Evolutionary conservation across 2,329 filamentous ascomycete species (phyloP).

Genomic region (Epichloe sylvatica): DNA sequence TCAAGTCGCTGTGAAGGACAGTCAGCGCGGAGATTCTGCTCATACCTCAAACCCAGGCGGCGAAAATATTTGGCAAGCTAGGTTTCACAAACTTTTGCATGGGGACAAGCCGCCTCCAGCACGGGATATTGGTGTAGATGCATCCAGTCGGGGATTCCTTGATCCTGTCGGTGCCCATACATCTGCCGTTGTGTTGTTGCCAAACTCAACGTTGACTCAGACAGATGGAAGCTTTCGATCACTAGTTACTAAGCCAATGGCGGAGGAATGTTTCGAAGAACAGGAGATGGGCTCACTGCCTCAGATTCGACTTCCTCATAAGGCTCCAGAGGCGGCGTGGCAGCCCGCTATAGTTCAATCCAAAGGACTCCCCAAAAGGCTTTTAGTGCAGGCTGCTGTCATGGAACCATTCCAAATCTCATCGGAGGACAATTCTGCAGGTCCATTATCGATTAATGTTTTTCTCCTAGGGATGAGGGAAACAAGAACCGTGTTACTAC

Average conservation of each 20-base stretch:
- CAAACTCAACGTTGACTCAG: slow-evolving; percentile 13
- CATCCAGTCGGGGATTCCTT: slow-evolving; percentile 52
- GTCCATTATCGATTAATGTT: slow-evolving; percentile 25
- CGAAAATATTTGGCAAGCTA: slow-evolving; percentile 58
- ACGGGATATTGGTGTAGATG: slow-evolving; percentile 49
- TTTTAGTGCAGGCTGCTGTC: slow-evolving; percentile 27
- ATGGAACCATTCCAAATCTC: slow-evolving; percentile 23
- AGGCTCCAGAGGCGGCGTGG: slow-evolving; percentile 50
- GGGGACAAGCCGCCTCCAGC: slow-evolving; percentile 47
- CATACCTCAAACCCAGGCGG: slow-evolving; percentile 11
- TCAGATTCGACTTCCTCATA: slow-evolving; percentile 50
- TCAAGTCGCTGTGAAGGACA: slow-evolving; percentile 20
- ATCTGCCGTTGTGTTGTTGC: slow-evolving; percentile 59
- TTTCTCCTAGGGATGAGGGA: slow-evolving; percentile 28
- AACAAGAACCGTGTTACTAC: slow-evolving; percentile 24
- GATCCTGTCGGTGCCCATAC: slow-evolving; percentile 37
- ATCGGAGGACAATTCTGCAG: slow-evolving; percentile 20
- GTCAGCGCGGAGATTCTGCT: slow-evolving; percentile 11
- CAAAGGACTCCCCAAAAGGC: slow-evolving; percentile 40
- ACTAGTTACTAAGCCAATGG: slow-evolving; percentile 51
- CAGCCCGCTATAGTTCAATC: slow-evolving; percentile 39
- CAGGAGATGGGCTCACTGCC: slow-evolving; percentile 70
- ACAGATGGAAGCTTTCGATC: slow-evolving; percentile 27
- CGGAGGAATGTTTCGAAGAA: slow-evolving; percentile 68
- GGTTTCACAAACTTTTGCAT: slow-evolving; percentile 66